Base-by-base conservation (phyloP, 768 basidiomycete genomes). In the Leccinum olivaceopallidum region DNA sequence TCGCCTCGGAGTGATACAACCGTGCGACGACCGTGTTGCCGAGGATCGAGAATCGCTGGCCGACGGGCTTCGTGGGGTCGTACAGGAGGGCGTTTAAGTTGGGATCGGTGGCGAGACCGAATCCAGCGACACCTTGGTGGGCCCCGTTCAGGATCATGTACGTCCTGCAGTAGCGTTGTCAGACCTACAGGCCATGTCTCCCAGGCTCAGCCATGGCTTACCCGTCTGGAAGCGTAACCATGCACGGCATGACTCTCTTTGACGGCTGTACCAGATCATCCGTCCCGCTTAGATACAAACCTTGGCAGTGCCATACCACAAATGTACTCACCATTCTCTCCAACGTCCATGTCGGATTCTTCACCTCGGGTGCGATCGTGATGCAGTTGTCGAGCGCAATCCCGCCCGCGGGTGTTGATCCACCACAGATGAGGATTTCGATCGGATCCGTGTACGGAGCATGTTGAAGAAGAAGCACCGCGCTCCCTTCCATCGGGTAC, bases 1-100 rank as follows among this genome's bases (percentile, higher is more conserved):
- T 85, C 4, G 88, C 88, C 70, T 85, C 89, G 0, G 90, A 92
- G 71, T 92, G 90, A 64, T 92, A 93, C 71, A 92, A 63, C 16
- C 91, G 85, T 1, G 89, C 83, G 30, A 93, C 84, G 48, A 85
- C 88, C 28, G 89, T 92, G 24, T 72, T 82, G 69, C 79, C 80
- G 52, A 89, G 79, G 67, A 90, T 83, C 9, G 90, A 85, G 63
- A 90, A 77, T 36, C 90, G 85, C 42, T 84, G 81, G 10, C 80
- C 77, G 50, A 85, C 65, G 5, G 90, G 81, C 57, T 81, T 72
- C 0, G 81, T 69, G 0, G 90, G 90, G 67, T 90, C 87, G 63
- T 92, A 92, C 6, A 92, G 79, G 20, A 91, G 62, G 0, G 89
- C 90, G 3, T 72, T 76, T 28, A 85, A 70, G 67, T 90, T 88